phyloP scores from a whole-genome alignment of 108 stramenopile genomes.

The Cyclostephanos invisitatus region DNA sequence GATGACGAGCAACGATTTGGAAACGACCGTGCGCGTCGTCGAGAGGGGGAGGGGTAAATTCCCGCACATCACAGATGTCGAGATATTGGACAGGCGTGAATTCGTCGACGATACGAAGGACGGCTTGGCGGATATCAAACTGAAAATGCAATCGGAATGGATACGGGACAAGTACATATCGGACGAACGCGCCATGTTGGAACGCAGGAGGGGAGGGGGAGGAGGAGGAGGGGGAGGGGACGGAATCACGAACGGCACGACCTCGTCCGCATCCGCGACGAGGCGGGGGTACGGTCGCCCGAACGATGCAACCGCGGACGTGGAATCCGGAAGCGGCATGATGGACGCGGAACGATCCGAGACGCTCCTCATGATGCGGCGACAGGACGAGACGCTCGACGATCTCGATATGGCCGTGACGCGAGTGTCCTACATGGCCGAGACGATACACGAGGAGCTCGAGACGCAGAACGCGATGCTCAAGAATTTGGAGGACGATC shows the following conservation, averaged over 20 bases:
- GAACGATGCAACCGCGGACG: slow-evolving; percentile 10
- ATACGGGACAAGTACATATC: slow-evolving; percentile 62
- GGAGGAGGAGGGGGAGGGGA: neutral
- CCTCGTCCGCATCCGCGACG: neutral
- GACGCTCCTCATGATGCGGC: slow-evolving; percentile 75
- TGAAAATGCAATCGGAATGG: slow-evolving; percentile 61
- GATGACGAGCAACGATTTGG: slow-evolving; percentile 67
- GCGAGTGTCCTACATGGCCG: slow-evolving; percentile 83
- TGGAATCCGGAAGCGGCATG: slow-evolving; percentile 25
- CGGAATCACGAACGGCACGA: slow-evolving; percentile 1
- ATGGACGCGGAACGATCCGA: slow-evolving; percentile 63
- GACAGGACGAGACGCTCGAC: slow-evolving; percentile 87
- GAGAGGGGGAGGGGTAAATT: slow-evolving; percentile 67
- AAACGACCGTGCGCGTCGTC: slow-evolving; percentile 69
- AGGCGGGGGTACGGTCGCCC: neutral
- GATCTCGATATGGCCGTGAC: slow-evolving; percentile 77
- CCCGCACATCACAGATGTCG: slow-evolving; percentile 62
- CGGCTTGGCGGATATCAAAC: slow-evolving; percentile 55
- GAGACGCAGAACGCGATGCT: slow-evolving; percentile 86
- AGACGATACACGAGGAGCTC: slow-evolving; percentile 80
- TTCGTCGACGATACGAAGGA: slow-evolving; percentile 61
- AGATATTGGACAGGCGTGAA: slow-evolving; percentile 59
- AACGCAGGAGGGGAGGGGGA: slow-evolving; percentile 43
- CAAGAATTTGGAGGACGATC: slow-evolving; percentile 75
- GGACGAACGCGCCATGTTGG: slow-evolving; percentile 72